Evolutionary conservation across 177 flowering plant genomes (phyloP).

Genomic region (Vitis hybrid): DNA sequence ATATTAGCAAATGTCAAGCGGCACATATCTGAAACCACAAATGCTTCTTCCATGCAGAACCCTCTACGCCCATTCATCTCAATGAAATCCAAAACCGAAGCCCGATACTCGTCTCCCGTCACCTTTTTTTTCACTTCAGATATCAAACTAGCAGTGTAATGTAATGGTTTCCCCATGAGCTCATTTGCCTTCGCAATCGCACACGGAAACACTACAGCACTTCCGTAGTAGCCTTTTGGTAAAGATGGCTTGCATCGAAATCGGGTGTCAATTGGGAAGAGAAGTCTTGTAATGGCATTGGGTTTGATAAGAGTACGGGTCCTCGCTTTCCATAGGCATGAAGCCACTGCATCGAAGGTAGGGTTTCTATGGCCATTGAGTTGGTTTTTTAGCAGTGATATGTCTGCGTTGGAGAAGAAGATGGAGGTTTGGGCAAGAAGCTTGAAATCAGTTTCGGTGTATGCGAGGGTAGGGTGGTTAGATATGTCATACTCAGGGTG

Average conservation of each 20-base stretch:
- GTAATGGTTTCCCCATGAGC: conserved; percentile 11
- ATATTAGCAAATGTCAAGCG: conserved; percentile 23
- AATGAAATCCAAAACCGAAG: conserved; percentile 27
- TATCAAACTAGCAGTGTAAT: conserved; percentile 15
- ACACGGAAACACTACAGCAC: conserved; percentile 23
- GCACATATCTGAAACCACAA: conserved; percentile 25
- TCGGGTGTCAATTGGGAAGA: conserved; percentile 26
- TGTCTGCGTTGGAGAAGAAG: conserved; percentile 19
- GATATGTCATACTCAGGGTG: conserved; percentile 17
- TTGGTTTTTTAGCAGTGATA: conserved; percentile 18
- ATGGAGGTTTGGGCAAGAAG: conserved; percentile 19
- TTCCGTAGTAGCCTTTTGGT: conserved; percentile 25
- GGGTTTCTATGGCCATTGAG: conserved; percentile 8
- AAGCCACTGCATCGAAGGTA: conserved; percentile 21
- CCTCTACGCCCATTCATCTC: conserved; percentile 22
- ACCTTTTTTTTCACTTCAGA: conserved; percentile 19
- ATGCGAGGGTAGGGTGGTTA: background rate
- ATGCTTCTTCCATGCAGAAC: conserved; percentile 19
- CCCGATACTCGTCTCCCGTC: conserved; percentile 20
- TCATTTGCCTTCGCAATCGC: conserved; percentile 9
- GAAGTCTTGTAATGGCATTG: conserved; percentile 14
- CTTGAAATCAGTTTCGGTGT: conserved; percentile 20
- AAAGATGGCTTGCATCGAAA: conserved; percentile 21
- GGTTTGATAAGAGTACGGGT: conserved; percentile 18
- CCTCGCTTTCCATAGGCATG: conserved; percentile 29